A percentile compares a stretch with the other conserved stretches of the same genome.
Evolutionary conservation across 2,329 filamentous ascomycete genomes (phyloP).

Genomic region (Paraphaeosphaeria sporulosa): DNA sequence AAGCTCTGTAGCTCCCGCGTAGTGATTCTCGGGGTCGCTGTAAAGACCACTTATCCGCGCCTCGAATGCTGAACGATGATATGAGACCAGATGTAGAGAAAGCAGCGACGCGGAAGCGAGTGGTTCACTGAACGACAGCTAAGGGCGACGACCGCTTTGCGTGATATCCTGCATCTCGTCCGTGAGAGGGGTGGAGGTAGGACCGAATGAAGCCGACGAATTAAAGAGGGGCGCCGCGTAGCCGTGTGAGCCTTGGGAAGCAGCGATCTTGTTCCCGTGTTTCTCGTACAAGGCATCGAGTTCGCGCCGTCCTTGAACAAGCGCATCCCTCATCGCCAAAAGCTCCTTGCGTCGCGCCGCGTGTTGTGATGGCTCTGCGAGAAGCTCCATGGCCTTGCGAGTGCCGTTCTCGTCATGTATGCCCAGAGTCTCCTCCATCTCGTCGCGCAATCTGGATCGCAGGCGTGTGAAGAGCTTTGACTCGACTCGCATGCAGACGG

Average conservation of each 20-base stretch:
- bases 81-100: not conserved
- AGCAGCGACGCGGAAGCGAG: not conserved
- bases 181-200: conserved; percentile 10
- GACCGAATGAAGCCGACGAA: not conserved
- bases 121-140: not conserved
- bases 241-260: conserved; percentile 2
- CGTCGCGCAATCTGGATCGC: conserved; percentile 27
- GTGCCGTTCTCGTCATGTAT: conserved; percentile 26
- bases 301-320: conserved; percentile 22
- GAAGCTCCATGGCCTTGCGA: conserved; percentile 21
- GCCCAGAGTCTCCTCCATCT: conserved; percentile 33
- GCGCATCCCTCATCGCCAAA: conserved; percentile 15
- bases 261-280: conserved; percentile 17
- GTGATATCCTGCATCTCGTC: conserved; percentile 19
- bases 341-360: conserved; percentile 23
- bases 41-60: too few relatives aligned
- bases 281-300: conserved; percentile 25
- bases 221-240: not conserved
- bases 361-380: conserved; percentile 23
- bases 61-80: too few relatives aligned
- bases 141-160: not conserved
- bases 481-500: conserved; percentile 50
- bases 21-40: too few relatives aligned
- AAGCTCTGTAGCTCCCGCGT: too few relatives aligned
- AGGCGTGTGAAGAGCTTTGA: conserved; percentile 44